A percentile compares a stretch with the other conserved stretches of the same genome.
Conservation (phyloP, 2,329 filamentous ascomycete genomes). For the Colletotrichum graminicola region DNA sequence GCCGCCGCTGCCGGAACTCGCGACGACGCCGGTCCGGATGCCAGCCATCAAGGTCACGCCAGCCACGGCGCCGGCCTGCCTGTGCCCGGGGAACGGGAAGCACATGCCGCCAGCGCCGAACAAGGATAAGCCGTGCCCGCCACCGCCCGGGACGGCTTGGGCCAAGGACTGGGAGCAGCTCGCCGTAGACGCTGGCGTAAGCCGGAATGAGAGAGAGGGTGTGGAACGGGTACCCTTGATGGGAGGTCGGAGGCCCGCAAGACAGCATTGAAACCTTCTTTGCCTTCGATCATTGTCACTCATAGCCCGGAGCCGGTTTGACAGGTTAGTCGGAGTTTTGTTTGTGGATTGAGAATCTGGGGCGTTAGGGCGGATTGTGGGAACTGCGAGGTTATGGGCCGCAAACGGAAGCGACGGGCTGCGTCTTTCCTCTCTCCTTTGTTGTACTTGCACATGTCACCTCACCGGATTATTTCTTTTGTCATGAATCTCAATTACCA, state of each 20-base stretch:
- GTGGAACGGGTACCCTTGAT: conserved; percentile 13
- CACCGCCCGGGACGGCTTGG: conserved; percentile 42
- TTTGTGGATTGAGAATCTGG: background rate
- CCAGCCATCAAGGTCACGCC: conserved; percentile 29
- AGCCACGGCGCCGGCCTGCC: conserved; percentile 30
- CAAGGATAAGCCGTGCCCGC: conserved; percentile 35
- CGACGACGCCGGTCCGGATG: conserved; percentile 1
- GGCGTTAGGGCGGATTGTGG: background rate
- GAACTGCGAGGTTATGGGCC: conserved; percentile 3
- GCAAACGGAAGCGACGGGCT: background rate
- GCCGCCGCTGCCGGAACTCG: conserved; percentile 34
- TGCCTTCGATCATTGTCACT: conserved; percentile 41
- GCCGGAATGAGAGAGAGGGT: too few species aligned
- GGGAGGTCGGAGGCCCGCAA: conserved; percentile 11
- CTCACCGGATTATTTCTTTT: conserved; percentile 6
- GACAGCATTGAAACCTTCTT: conserved; percentile 21
- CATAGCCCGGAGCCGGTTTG: conserved; percentile 29
- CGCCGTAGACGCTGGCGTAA: conserved; percentile 39
- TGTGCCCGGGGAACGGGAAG: conserved; percentile 38
- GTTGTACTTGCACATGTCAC: background rate
- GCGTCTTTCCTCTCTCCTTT: conserved; percentile 3
- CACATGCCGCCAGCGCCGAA: background rate
- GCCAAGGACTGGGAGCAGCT: conserved; percentile 42
- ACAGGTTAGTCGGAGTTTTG: background rate
- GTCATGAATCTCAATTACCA: background rate